Conservation (phyloP, 192 early-diverging fungal genomes). For the Chytriomyces confervae region DNA sequence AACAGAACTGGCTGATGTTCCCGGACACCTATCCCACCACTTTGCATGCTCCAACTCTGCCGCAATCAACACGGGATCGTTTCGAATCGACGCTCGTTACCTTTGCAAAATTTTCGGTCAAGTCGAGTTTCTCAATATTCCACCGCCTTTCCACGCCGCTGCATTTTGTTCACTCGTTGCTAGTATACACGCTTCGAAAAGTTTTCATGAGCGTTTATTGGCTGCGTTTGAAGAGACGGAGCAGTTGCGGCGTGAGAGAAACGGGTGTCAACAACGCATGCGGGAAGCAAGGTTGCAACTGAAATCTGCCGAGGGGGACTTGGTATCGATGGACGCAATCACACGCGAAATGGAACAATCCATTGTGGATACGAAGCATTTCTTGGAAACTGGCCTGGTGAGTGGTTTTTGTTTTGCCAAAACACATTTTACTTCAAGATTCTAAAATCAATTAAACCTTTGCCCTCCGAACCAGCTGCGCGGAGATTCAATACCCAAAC, state of each 20-base stretch:
- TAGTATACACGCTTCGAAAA: conserved; percentile 1
- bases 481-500: too few species aligned
- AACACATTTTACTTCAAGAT: too few species aligned
- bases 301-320: background rate
- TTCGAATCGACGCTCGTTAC: conserved; percentile 19
- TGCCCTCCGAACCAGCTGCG: too few species aligned
- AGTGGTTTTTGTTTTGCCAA: background rate
- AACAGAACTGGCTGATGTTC: background rate
- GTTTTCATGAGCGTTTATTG: conserved; percentile 3
- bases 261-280: background rate
- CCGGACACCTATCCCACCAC: conserved; percentile 26
- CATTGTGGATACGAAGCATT: background rate
- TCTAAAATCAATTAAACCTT: too few species aligned
- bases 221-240: conserved; percentile 10
- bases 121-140: conserved; percentile 12
- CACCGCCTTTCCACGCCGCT: conserved; percentile 28
- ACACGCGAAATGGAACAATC: conserved; percentile 1
- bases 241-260: background rate
- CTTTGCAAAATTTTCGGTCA: conserved; percentile 23
- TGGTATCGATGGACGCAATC: background rate
- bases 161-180: conserved; percentile 15
- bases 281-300: background rate
- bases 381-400: background rate
- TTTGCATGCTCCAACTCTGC: conserved; percentile 31
- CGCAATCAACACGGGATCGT: background rate